These are phyloP conservation scores for Leccinum ponderosum DNA, from an alignment of 1,284 basidiomycete species.

Conservation along the genomic window DNA sequence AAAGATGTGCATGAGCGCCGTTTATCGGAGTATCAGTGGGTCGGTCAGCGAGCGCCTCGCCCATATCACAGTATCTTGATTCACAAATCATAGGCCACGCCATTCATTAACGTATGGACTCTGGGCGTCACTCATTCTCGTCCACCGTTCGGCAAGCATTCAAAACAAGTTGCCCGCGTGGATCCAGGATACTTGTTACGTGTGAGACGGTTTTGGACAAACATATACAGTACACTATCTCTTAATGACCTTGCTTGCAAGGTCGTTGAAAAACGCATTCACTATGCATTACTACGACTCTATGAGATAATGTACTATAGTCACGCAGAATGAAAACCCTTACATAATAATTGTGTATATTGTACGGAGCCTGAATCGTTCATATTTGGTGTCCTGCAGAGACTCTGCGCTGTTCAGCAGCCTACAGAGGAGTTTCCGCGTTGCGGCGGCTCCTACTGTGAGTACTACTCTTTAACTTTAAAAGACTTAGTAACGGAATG, in stretches of 20 bases:
- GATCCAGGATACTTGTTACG: conserved; percentile 72
- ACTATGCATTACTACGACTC: conserved; percentile 21
- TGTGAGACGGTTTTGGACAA: conserved; percentile 72
- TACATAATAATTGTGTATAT: too few relatives aligned
- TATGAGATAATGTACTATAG: neutral
- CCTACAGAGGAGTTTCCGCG: neutral
- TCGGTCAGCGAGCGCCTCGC: neutral
- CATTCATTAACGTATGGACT: conserved; percentile 85
- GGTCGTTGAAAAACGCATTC: conserved; percentile 39
- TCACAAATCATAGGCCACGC: conserved; percentile 65
- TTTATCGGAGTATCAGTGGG: conserved; percentile 95
- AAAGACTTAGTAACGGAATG: too few relatives aligned
- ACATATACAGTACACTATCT: conserved; percentile 39
- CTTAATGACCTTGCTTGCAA: too few relatives aligned
- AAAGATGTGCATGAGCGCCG: conserved; percentile 92
- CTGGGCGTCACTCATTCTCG: conserved; percentile 76
- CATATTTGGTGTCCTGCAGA: conserved; percentile 1
- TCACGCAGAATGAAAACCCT: neutral
- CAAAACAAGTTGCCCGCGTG: conserved; percentile 81
- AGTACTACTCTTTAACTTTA: neutral
- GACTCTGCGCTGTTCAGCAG: neutral
- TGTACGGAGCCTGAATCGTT: conserved; percentile 1
- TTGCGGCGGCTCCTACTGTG: conserved; percentile 1
- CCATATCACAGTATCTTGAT: neutral
- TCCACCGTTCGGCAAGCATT: conserved; percentile 73